Percentiles rank a stretch among this genome's conserved stretches.
These are phyloP conservation scores for Pseudocercospora fuligena DNA, from an alignment of 2,329 filamentous ascomycete species.

Conservation along the genomic window DNA sequence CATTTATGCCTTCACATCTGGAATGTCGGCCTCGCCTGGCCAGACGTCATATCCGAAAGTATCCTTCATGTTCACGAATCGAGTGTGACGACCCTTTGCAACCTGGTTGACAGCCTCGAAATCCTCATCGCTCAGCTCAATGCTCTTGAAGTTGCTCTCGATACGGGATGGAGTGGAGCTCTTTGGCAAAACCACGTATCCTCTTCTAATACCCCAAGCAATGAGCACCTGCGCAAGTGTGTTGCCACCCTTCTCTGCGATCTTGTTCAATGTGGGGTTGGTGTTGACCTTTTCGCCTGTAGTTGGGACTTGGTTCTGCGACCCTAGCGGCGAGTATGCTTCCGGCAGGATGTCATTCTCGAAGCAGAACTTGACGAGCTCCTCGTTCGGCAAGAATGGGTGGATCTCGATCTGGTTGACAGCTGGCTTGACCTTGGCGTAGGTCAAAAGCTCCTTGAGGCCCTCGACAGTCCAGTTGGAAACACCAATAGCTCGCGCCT, in stretches of 20 bases:
- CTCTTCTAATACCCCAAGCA: constrained; percentile 68
- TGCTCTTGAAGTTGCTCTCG: constrained; percentile 69
- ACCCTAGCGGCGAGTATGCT: constrained; percentile 65
- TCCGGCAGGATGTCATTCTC: constrained; percentile 61
- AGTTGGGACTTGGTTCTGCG: constrained; percentile 70
- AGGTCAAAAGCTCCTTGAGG: constrained; percentile 50
- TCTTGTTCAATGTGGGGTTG: constrained; percentile 62
- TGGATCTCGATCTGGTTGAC: constrained; percentile 59
- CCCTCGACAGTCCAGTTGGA: constrained; percentile 56
- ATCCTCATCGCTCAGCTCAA: constrained; percentile 59
- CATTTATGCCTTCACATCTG: constrained; percentile 19
- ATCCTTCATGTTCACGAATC: constrained; percentile 83
- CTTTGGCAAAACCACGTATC: constrained; percentile 72
- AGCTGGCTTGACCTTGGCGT: constrained; percentile 48
- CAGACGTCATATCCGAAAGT: constrained; percentile 71
- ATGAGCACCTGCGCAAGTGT: constrained; percentile 66
- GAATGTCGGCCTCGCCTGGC: constrained; percentile 20
- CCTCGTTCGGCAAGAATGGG: constrained; percentile 65
- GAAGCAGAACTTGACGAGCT: constrained; percentile 62
- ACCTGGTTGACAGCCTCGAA: constrained; percentile 67
- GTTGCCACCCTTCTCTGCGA: constrained; percentile 63
- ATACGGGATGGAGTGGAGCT: constrained; percentile 70
- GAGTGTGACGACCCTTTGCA: constrained; percentile 67
- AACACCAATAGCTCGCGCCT: constrained; percentile 59
- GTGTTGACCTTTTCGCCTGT: constrained; percentile 69